Percentiles rank a stretch among this genome's conserved stretches.
phyloP scores from a whole-genome alignment of 306 rosid genomes.

The Trichosanthes truncata region DNA sequence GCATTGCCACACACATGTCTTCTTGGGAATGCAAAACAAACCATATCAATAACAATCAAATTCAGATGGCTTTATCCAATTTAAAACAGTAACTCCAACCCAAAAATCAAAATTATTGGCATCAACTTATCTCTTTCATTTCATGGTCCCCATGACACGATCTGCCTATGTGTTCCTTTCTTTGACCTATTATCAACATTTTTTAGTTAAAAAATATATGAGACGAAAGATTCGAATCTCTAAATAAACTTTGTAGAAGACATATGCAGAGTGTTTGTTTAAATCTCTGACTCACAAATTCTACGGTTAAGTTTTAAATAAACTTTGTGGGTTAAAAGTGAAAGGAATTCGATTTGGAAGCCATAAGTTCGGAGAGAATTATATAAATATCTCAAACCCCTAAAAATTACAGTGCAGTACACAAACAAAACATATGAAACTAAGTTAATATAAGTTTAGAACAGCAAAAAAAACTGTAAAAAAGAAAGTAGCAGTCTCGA shows the following conservation, averaged over 20 bases:
- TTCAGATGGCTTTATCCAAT: background rate
- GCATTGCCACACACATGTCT: background rate
- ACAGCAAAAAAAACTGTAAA: background rate
- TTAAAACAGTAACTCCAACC: background rate
- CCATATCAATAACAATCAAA: background rate
- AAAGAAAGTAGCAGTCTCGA: background rate
- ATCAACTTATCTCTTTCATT: background rate
- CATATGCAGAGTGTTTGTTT: too few species aligned
- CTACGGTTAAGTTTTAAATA: too few species aligned
- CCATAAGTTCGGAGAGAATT: background rate
- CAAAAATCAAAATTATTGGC: background rate
- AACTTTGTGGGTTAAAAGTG: too few species aligned
- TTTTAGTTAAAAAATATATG: too few species aligned
- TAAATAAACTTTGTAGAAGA: too few species aligned
- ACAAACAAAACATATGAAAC: background rate
- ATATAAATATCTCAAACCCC: background rate
- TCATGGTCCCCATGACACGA: background rate
- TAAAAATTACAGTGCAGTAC: background rate
- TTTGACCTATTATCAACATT: too few species aligned
- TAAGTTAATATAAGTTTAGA: background rate
- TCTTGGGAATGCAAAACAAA: background rate
- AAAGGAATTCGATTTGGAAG: too few species aligned
- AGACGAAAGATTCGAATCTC: too few species aligned
- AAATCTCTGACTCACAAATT: too few species aligned
- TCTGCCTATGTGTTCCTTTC: background rate